phyloP scores from a whole-genome alignment of 352 stramenopile species.

The Phytophthora citricola region DNA sequence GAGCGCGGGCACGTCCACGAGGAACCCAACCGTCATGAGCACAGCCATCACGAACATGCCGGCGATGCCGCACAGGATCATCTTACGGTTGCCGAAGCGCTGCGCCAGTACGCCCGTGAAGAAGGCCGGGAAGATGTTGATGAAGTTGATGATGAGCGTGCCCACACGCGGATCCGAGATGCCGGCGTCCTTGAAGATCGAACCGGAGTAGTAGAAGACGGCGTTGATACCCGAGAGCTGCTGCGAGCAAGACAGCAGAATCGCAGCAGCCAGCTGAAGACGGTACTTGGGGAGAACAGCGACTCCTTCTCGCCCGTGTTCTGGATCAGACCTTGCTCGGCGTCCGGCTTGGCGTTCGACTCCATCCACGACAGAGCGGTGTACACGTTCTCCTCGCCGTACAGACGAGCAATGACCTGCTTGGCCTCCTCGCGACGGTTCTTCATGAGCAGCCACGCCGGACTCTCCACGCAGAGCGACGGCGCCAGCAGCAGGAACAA shows the following conservation, averaged over 20 bases:
- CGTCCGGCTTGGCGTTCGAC: too few species aligned
- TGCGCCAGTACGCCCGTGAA: conserved; percentile 29
- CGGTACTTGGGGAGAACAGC: conserved; percentile 33
- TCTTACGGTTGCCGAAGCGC: conserved; percentile 52
- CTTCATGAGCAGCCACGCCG: conserved; percentile 33
- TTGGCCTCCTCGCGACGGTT: too few species aligned
- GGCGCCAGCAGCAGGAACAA: conserved; percentile 47
- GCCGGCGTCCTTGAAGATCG: too few species aligned
- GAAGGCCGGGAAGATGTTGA: too few species aligned
- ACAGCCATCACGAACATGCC: conserved; percentile 36
- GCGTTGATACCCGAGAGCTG: conserved; percentile 63
- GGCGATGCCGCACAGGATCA: conserved; percentile 43
- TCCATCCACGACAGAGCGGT: conserved; percentile 26
- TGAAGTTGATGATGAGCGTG: too few species aligned
- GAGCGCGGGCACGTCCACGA: conserved; percentile 27
- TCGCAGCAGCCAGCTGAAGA: conserved; percentile 44
- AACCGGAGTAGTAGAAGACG: too few species aligned
- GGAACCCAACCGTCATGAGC: conserved; percentile 36
- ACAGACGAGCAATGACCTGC: too few species aligned
- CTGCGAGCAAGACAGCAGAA: conserved; percentile 43
- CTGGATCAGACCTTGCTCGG: too few species aligned
- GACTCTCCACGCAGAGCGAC: conserved; percentile 51
- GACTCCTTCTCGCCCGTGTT: too few species aligned
- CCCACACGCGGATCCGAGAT: too few species aligned
- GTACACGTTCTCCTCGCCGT: conserved; percentile 27